Percentiles rank a stretch among this genome's conserved stretches.
Evolutionary conservation across 352 stramenopile genomes (phyloP).

Genomic region (Halophytophthora polymorphica): DNA sequence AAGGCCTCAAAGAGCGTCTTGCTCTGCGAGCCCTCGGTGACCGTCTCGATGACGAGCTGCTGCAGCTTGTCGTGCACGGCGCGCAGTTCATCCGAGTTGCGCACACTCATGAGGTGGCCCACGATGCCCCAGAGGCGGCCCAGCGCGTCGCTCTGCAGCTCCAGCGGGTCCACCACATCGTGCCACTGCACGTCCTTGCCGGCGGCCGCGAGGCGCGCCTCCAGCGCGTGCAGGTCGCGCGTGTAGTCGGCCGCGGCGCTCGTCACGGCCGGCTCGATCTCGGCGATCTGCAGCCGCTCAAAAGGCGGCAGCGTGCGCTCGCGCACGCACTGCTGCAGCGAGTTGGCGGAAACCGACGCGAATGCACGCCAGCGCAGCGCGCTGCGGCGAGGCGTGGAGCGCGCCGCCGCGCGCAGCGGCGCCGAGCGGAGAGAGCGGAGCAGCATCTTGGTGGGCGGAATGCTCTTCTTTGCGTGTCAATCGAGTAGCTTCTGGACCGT

Average conservation of each 20-base stretch:
- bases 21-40: constrained; percentile 91
- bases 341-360: constrained; percentile 28
- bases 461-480: neutral
- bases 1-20: constrained; percentile 92
- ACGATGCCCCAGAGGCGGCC: constrained; percentile 94
- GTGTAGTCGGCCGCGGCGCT: constrained; percentile 48
- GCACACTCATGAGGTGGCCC: constrained; percentile 95
- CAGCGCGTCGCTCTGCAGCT: constrained; percentile 91
- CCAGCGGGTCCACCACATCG: constrained; percentile 89
- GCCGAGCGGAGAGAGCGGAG: constrained; percentile 16
- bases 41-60: constrained; percentile 92
- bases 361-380: constrained; percentile 21
- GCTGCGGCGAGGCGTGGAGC: constrained; percentile 5
- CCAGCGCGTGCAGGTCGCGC: constrained; percentile 44
- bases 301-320: constrained; percentile 69
- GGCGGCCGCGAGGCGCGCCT: constrained; percentile 26
- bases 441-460: constrained; percentile 18
- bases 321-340: constrained; percentile 53
- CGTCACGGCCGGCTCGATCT: constrained; percentile 63
- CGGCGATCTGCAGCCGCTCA: constrained; percentile 48
- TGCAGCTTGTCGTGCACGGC: constrained; percentile 92
- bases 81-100: constrained; percentile 94
- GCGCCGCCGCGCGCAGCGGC: constrained; percentile 2
- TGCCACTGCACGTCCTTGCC: constrained; percentile 58
- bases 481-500: constrained; percentile 1